phyloP scores from a whole-genome alignment of 306 rosid genomes.

The Corylus avellana region DNA sequence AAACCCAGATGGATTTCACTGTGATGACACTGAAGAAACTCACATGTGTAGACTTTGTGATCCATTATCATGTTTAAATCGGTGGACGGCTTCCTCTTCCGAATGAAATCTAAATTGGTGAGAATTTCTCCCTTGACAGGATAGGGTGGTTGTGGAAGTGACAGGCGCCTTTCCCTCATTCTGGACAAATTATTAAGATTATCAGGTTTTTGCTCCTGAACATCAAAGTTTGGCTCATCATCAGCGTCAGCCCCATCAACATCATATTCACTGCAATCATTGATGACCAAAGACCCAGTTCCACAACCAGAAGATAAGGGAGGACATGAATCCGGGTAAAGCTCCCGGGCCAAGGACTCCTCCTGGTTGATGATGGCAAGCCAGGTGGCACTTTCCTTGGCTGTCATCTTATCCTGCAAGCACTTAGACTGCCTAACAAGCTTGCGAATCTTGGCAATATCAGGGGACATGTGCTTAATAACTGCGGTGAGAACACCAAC shows the following conservation, averaged over 20 bases:
- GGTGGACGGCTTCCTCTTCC: slow-evolving; percentile 60
- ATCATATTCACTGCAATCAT: slow-evolving; percentile 69
- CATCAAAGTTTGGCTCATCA: slow-evolving; percentile 53
- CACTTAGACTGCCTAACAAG: slow-evolving; percentile 87
- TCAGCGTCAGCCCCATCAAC: slow-evolving; percentile 72
- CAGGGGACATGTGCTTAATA: slow-evolving; percentile 90
- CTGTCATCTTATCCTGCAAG: slow-evolving; percentile 92
- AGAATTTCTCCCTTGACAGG: slow-evolving; percentile 55
- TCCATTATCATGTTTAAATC: slow-evolving; percentile 50
- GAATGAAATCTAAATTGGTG: slow-evolving; percentile 53
- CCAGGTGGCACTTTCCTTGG: slow-evolving; percentile 91
- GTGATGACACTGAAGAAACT: slow-evolving; percentile 60
- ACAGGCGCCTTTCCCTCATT: slow-evolving; percentile 39
- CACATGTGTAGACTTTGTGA: slow-evolving; percentile 57
- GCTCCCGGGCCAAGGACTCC: slow-evolving; percentile 66
- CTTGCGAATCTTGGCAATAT: slow-evolving; percentile 81
- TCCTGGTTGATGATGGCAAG: slow-evolving; percentile 83
- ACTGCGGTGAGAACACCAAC: slow-evolving; percentile 82
- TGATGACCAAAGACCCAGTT: slow-evolving; percentile 57
- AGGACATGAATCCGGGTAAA: slow-evolving; percentile 61
- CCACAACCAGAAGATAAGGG: slow-evolving; percentile 54
- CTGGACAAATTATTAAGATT: slow-evolving; percentile 43
- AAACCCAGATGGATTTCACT: slow-evolving; percentile 52
- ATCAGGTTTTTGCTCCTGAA: slow-evolving; percentile 61
- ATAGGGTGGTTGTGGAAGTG: slow-evolving; percentile 44